Evolutionary conservation across 108 stramenopile genomes (phyloP), one percentile per base, ranked within the genome.

Genomic region (Cylindrotheca closterium): DNA sequence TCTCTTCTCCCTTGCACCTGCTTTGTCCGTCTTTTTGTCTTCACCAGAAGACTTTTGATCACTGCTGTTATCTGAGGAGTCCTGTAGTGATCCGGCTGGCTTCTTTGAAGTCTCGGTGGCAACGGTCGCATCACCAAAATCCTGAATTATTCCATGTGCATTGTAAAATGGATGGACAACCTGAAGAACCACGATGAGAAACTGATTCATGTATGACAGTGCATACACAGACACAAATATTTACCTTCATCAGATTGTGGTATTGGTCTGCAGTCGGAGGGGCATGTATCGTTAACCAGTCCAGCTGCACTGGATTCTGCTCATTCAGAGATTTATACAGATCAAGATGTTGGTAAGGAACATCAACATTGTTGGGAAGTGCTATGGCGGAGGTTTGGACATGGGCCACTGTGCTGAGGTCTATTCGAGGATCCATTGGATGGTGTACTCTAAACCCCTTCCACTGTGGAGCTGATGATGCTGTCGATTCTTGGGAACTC

Each of bases 351-450:
- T 18, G 23, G 65, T 19, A 7, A 37, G 25, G 1, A n/a, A n/a
- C n/a, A n/a, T n/a, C n/a, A n/a, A n/a, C n/a, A n/a, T n/a, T n/a
- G n/a, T n/a, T n/a, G n/a, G n/a, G n/a, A n/a, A 23, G 18, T 15
- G 70, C 32, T 12, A 58, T 12, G 4, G 34, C 32, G 7, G 58
- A 58, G 12, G 58, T 58, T 34, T 37, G 58, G 34, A 79, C 31
- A 42, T 61, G 47, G 4, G 50, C 61, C 8, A 81, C 81, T n/a
- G 60, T 70, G 26, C 65, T 74, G 21, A 86, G 22, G 51, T 82
- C 81, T 4, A 86, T 86, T 17, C 81, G 65, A 30, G 81, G 81
- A 62, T 86, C 85, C 64, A 77, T 75, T 18, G 79, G 81, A 52
- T 86, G 75, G 27, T 37, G 23, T 48, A 81, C 56, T 34, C 70